Conservation (phyloP, 805 yeast species). For the Starmera pachycereana region DNA sequence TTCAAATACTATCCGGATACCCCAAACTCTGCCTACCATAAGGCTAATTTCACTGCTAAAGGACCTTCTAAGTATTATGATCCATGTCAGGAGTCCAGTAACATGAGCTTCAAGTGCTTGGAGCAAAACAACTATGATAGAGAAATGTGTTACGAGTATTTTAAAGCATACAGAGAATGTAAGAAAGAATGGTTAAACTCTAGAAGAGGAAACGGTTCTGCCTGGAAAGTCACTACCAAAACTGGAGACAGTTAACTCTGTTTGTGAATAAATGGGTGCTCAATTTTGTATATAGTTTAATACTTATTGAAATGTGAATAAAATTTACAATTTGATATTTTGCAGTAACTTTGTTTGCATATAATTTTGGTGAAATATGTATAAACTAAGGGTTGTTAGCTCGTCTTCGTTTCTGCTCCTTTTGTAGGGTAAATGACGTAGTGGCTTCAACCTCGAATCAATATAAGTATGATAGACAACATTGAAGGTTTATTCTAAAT, state of each 20-base stretch:
- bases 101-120: constrained; percentile 78
- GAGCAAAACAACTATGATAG: constrained; percentile 67
- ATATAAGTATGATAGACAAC: too few relatives aligned
- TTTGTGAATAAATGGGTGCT: too few relatives aligned
- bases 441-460: too few relatives aligned
- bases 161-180: constrained; percentile 90
- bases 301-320: too few relatives aligned
- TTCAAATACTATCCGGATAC: constrained; percentile 78
- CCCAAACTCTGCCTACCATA: constrained; percentile 65
- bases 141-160: constrained; percentile 66
- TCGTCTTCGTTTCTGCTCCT: too few relatives aligned
- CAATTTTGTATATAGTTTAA: not conserved
- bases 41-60: constrained; percentile 58
- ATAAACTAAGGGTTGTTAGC: too few relatives aligned
- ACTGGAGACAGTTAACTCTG: not conserved
- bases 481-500: too few relatives aligned
- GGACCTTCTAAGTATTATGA: constrained; percentile 81
- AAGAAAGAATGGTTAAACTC: constrained; percentile 58
- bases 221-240: not conserved
- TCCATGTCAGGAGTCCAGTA: constrained; percentile 85
- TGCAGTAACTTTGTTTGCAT: too few relatives aligned
- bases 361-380: too few relatives aligned
- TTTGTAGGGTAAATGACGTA: too few relatives aligned
- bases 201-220: constrained; percentile 21
- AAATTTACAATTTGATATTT: too few relatives aligned